Evolutionary conservation across 2,329 filamentous ascomycete genomes (phyloP).

Genomic region (Tetracladium maxilliforme): DNA sequence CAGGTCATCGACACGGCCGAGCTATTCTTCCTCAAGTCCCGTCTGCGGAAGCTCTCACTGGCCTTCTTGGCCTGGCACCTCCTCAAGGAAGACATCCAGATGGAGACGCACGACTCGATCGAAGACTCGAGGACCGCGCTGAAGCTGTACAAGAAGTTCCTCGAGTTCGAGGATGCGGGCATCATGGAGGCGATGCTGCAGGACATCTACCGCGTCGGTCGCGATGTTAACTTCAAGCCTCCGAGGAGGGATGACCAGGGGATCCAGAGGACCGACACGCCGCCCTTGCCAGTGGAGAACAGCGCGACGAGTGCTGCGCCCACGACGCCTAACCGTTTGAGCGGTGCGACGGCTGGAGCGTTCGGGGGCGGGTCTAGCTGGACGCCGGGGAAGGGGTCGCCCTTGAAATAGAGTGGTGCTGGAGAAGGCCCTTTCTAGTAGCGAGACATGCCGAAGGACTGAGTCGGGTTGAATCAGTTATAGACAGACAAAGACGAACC

Average conservation of each 20-base stretch:
- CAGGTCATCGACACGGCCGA: slow-evolving; percentile 94
- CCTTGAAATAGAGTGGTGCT: too few relatives aligned
- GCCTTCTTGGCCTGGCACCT: slow-evolving; percentile 86
- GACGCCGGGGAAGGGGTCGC: too few relatives aligned
- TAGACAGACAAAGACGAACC: too few relatives aligned
- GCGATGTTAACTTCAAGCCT: slow-evolving; percentile 40
- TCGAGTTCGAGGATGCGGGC: slow-evolving; percentile 77
- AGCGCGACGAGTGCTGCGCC: too few relatives aligned
- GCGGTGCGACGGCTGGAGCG: too few relatives aligned
- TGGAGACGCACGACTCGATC: slow-evolving; percentile 85
- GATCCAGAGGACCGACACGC: slow-evolving; percentile 34
- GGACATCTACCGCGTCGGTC: slow-evolving; percentile 64
- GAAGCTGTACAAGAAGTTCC: slow-evolving; percentile 74
- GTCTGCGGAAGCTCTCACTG: slow-evolving; percentile 75
- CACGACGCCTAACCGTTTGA: too few relatives aligned
- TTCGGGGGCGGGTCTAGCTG: too few relatives aligned
- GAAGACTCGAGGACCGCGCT: slow-evolving; percentile 88
- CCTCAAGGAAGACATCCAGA: slow-evolving; percentile 86
- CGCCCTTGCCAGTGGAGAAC: slow-evolving; percentile 27
- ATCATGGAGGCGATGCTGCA: slow-evolving; percentile 71
- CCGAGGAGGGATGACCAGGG: slow-evolving; percentile 20
- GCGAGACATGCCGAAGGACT: too few relatives aligned
- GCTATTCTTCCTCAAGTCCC: slow-evolving; percentile 69
- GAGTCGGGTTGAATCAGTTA: too few relatives aligned
- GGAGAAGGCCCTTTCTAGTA: too few relatives aligned